Evolutionary conservation across 2,329 filamentous ascomycete species (phyloP).

Genomic region (Monascus ruber): DNA sequence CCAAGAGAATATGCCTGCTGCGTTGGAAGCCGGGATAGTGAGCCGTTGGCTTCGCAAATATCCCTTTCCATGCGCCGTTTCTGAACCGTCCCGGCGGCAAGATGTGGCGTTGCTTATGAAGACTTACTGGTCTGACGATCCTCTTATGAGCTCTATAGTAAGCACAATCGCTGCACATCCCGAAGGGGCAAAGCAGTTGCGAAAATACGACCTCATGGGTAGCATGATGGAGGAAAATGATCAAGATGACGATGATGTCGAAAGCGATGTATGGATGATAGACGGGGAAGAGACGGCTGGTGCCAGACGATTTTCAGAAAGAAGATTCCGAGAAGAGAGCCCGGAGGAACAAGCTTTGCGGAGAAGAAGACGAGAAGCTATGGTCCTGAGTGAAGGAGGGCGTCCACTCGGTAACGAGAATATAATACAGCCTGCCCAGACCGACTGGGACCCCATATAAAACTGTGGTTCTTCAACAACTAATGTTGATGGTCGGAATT

Average conservation of each 20-base stretch:
- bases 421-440: constrained; percentile 54
- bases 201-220: constrained; percentile 32
- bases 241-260: constrained; percentile 42
- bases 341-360: constrained; percentile 56
- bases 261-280: constrained; percentile 42
- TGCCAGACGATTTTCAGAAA: constrained; percentile 12
- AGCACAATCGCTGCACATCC: constrained; percentile 24
- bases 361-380: constrained; percentile 69
- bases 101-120: constrained; percentile 32
- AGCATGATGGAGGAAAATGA: constrained; percentile 39
- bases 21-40: constrained; percentile 53
- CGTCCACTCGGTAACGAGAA: constrained; percentile 61
- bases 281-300: constrained; percentile 41
- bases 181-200: constrained; percentile 30
- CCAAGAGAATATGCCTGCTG: constrained; percentile 46
- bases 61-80: constrained; percentile 50
- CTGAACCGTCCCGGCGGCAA: constrained; percentile 36
- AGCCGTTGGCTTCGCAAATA: constrained; percentile 65
- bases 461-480: not conserved
- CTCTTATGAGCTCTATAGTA: constrained; percentile 34
- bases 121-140: constrained; percentile 31
- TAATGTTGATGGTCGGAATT: too few species aligned
- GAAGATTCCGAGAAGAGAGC: constrained; percentile 21
- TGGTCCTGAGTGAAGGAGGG: constrained; percentile 82
- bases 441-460: constrained; percentile 11